Evolutionary conservation across 23 red algal genomes (phyloP).

Genomic region (Chondrus crispus): DNA sequence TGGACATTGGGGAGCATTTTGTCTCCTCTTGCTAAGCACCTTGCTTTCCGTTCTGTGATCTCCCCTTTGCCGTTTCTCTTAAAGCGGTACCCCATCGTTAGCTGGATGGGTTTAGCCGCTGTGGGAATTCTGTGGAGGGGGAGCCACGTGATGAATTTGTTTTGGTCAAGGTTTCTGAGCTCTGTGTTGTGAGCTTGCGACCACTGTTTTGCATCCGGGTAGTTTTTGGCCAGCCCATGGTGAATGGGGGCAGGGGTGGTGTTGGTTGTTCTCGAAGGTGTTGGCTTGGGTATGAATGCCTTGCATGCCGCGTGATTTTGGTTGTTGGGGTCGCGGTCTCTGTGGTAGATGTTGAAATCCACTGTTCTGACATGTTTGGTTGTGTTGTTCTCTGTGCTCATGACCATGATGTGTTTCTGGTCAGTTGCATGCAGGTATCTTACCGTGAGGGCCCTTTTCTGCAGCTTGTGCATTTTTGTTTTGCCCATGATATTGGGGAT

Average conservation of each 20-base stretch:
- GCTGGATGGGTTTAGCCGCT: background rate
- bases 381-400: no score
- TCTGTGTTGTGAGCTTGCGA: background rate
- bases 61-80: background rate
- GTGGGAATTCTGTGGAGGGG: background rate
- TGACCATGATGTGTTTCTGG: no score
- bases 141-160: conserved; percentile 10
- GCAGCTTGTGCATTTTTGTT: background rate
- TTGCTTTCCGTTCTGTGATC: background rate
- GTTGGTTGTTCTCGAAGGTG: background rate
- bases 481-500: background rate
- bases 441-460: background rate
- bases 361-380: background rate
- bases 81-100: conserved; percentile 9
- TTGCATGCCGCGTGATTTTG: background rate
- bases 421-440: background rate
- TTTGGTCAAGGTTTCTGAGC: background rate
- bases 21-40: background rate
- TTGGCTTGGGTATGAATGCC: background rate
- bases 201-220: background rate
- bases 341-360: background rate
- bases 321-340: background rate
- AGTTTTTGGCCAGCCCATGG: background rate
- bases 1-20: background rate
- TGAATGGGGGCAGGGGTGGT: background rate